Conservation (phyloP, 2,329 filamentous ascomycete species). For the Venturiaceae sp. region DNA sequence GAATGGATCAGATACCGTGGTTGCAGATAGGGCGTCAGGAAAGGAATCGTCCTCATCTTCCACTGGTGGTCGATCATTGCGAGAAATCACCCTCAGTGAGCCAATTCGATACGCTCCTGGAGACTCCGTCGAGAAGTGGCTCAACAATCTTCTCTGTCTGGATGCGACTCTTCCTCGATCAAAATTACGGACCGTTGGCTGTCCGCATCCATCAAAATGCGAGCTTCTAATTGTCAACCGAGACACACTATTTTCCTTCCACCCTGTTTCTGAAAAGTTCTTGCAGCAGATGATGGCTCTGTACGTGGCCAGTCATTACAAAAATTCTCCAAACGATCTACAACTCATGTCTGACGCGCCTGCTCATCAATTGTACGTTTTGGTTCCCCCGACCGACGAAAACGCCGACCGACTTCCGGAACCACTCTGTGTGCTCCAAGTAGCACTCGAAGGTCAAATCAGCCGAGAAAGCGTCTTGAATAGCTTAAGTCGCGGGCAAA, state of each 20-base stretch:
- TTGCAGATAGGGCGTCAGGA: constrained; percentile 72
- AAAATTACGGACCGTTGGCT: constrained; percentile 63
- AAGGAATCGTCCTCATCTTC: constrained; percentile 34
- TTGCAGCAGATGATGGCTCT: constrained; percentile 96
- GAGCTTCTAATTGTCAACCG: constrained; percentile 91
- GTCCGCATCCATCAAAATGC: constrained; percentile 83
- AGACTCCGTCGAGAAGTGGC: constrained; percentile 89
- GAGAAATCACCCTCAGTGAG: constrained; percentile 86
- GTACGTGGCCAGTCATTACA: constrained; percentile 96
- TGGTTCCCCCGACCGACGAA: constrained; percentile 75
- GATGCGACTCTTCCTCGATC: constrained; percentile 82
- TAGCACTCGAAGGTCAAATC: constrained; percentile 89
- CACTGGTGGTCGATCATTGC: constrained; percentile 60
- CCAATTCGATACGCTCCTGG: constrained; percentile 91
- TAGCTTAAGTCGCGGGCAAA: constrained; percentile 77
- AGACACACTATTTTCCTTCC: constrained; percentile 96
- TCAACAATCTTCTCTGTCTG: constrained; percentile 87
- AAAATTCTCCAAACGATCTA: constrained; percentile 96
- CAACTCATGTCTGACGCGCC: constrained; percentile 97
- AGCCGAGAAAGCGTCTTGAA: constrained; percentile 87
- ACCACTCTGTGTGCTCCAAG: constrained; percentile 88
- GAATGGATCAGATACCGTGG: constrained; percentile 47
- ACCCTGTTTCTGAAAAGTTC: constrained; percentile 93
- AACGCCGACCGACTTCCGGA: constrained; percentile 68
- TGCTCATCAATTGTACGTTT: constrained; percentile 89